These are phyloP conservation scores for Phytophthora foliorum DNA, from an alignment of 352 stramenopile species.

Conservation along the genomic window DNA sequence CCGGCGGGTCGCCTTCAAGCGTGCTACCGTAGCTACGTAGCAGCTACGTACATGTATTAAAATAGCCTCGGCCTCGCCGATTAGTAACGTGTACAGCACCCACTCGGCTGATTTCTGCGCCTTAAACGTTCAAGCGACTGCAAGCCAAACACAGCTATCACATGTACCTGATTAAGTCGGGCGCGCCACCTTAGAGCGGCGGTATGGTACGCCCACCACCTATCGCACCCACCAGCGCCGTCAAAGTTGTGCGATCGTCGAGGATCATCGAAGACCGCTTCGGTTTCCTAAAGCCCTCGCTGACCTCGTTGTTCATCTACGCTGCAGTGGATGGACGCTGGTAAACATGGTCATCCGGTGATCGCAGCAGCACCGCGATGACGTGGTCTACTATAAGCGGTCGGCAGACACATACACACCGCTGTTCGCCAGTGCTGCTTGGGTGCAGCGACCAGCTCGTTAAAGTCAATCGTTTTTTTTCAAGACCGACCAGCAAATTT, in stretches of 20 bases:
- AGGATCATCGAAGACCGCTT: conserved; percentile 15
- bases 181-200: background rate
- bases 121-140: conserved; percentile 9
- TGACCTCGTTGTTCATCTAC: conserved; percentile 8
- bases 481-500: no score
- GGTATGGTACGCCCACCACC: no score
- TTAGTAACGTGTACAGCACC: conserved; percentile 30
- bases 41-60: background rate
- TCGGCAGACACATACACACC: no score
- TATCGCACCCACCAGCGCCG: background rate
- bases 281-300: background rate
- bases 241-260: conserved; percentile 30
- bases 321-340: conserved; percentile 5
- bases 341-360: conserved; percentile 30
- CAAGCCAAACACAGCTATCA: background rate
- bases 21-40: no score
- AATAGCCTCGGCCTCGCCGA: background rate
- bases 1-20: background rate
- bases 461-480: no score
- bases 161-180: conserved; percentile 21
- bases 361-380: conserved; percentile 29
- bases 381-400: conserved; percentile 14
- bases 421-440: no score
- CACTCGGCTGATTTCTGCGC: conserved; percentile 27
- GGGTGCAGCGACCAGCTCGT: background rate